phyloP scores from a whole-genome alignment of 495 filamentous ascomycete species.

The Aspergillus panamensis region DNA sequence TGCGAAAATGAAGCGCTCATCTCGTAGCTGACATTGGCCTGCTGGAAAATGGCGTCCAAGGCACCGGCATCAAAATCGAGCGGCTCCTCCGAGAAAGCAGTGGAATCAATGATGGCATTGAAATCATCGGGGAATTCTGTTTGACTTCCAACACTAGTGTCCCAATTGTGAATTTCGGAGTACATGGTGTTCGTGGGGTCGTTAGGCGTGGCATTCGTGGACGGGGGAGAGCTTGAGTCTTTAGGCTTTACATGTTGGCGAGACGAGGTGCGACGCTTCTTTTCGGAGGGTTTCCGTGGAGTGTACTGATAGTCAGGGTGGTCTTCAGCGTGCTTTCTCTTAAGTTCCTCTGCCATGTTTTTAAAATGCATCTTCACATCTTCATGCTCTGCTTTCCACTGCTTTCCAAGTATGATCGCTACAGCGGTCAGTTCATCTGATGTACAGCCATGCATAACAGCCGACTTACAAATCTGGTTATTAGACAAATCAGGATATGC shows the following conservation, averaged over 20 bases:
- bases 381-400: slow-evolving; percentile 40
- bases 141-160: background rate
- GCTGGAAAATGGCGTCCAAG: slow-evolving; percentile 21
- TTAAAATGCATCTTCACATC: slow-evolving; percentile 34
- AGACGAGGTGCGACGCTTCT: slow-evolving; percentile 35
- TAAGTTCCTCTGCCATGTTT: slow-evolving; percentile 33
- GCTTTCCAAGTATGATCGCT: slow-evolving; percentile 43
- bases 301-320: slow-evolving; percentile 49
- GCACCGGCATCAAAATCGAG: slow-evolving; percentile 13
- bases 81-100: slow-evolving; percentile 6
- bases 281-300: slow-evolving; percentile 48
- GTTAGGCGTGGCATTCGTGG: slow-evolving; percentile 6
- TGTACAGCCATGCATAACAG: background rate
- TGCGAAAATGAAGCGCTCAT: slow-evolving; percentile 2
- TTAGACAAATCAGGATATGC: slow-evolving; percentile 39
- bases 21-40: slow-evolving; percentile 15
- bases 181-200: slow-evolving; percentile 8
- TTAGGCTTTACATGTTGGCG: slow-evolving; percentile 17
- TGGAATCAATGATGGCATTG: slow-evolving; percentile 2
- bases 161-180: slow-evolving; percentile 4
- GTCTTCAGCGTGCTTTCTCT: slow-evolving; percentile 37
- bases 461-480: slow-evolving; percentile 47
- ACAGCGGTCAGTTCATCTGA: slow-evolving; percentile 21
- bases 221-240: background rate
- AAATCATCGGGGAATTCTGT: background rate